A percentile compares a stretch with the other conserved stretches of the same genome.
Conservation (phyloP, 2,329 filamentous ascomycete species). For the Apiospora malaysiana region DNA sequence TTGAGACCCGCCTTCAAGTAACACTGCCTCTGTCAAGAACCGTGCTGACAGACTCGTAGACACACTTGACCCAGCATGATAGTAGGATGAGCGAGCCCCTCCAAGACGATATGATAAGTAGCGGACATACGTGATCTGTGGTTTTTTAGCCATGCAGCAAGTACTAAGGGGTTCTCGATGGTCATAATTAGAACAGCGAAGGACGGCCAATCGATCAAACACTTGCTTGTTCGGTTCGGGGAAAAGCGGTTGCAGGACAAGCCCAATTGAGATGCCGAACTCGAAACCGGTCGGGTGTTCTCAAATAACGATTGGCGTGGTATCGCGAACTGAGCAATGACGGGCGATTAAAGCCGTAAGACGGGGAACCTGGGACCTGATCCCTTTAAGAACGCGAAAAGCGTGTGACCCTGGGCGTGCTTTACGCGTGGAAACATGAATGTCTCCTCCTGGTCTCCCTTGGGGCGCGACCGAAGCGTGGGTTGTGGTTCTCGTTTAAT, state of each 20-base stretch:
- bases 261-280: background rate
- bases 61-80: background rate
- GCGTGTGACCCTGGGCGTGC: slow-evolving; percentile 29
- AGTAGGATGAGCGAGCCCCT: background rate
- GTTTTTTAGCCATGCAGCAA: background rate
- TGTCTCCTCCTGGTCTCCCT: slow-evolving; percentile 23
- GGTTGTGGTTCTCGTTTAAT: slow-evolving; percentile 23
- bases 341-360: background rate
- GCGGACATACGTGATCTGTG: background rate
- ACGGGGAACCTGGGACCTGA: background rate
- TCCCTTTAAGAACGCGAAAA: slow-evolving; percentile 38
- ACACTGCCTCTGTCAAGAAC: background rate
- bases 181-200: background rate
- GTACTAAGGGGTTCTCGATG: background rate
- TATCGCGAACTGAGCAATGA: background rate
- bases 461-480: slow-evolving; percentile 24
- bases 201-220: background rate
- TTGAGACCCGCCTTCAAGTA: background rate
- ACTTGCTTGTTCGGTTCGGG: background rate
- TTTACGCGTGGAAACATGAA: slow-evolving; percentile 38
- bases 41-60: background rate
- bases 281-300: background rate
- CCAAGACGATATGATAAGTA: background rate
- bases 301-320: slow-evolving; percentile 12
- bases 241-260: background rate